A percentile compares a stretch with the other conserved stretches of the same genome.
Conservation (phyloP, 371 early-diverging fungal genomes). For the Chytridiales sp. region DNA sequence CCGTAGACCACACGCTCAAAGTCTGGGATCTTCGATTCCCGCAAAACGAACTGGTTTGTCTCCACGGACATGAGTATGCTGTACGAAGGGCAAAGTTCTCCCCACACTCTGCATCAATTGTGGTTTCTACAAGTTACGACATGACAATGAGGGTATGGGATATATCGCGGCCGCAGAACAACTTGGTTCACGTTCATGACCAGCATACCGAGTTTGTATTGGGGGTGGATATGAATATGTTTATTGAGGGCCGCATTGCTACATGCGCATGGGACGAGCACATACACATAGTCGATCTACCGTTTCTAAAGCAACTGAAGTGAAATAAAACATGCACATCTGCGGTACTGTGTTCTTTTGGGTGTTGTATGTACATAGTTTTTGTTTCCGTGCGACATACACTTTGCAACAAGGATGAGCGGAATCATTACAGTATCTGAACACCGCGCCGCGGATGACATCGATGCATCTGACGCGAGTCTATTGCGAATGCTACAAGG, state of each 20-base stretch:
- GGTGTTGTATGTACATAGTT: too few species aligned
- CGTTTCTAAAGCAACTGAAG: constrained; percentile 7
- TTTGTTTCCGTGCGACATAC: too few species aligned
- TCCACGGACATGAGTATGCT: constrained; percentile 88
- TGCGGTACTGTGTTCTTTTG: too few species aligned
- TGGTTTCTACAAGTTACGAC: constrained; percentile 86
- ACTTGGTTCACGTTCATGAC: constrained; percentile 48
- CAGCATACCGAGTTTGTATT: constrained; percentile 92
- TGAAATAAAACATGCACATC: neutral
- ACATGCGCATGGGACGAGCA: constrained; percentile 95
- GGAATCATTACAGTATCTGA: too few species aligned
- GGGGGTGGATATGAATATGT: constrained; percentile 88
- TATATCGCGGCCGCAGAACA: constrained; percentile 32
- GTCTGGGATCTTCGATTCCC: constrained; percentile 88
- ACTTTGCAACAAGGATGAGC: too few species aligned
- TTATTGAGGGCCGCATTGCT: constrained; percentile 78
- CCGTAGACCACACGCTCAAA: constrained; percentile 83
- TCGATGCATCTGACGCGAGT: too few species aligned
- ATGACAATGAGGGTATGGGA: constrained; percentile 95
- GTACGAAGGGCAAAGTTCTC: constrained; percentile 86
- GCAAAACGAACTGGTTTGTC: constrained; percentile 62
- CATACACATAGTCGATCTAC: constrained; percentile 44
- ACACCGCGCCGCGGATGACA: too few species aligned
- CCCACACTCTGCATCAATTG: constrained; percentile 77
- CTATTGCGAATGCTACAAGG: too few species aligned